These are phyloP conservation scores for Paraconiothyrium sp. DNA, from an alignment of 2,329 filamentous ascomycete genomes.

Conservation along the genomic window DNA sequence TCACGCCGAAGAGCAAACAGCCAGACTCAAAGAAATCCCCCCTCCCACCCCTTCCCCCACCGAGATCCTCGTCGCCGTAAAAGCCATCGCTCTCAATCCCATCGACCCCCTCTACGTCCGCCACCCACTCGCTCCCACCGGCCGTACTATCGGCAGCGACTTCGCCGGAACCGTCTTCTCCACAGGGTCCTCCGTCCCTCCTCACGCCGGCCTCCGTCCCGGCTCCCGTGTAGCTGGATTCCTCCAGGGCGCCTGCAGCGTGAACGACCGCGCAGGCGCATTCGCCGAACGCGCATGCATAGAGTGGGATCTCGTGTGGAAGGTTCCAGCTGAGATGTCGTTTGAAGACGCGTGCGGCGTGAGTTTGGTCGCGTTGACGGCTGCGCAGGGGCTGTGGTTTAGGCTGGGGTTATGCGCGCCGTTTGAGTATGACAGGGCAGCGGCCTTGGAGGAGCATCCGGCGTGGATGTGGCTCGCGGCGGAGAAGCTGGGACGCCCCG, in stretches of 20 bases:
- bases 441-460: constrained; percentile 22
- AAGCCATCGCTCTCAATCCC: constrained; percentile 42
- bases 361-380: constrained; percentile 56
- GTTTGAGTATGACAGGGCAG: constrained; percentile 37
- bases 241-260: constrained; percentile 55
- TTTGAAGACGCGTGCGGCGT: constrained; percentile 53
- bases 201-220: constrained; percentile 18
- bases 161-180: constrained; percentile 51
- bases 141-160: constrained; percentile 53
- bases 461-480: constrained; percentile 13
- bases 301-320: constrained; percentile 52
- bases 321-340: constrained; percentile 42
- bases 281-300: constrained; percentile 56
- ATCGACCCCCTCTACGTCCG: constrained; percentile 48
- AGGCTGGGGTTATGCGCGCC: constrained; percentile 50
- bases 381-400: constrained; percentile 54
- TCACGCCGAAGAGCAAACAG: too few species aligned
- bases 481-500: not conserved
- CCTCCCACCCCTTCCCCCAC: not conserved
- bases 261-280: constrained; percentile 56
- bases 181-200: constrained; percentile 24
- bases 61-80: constrained; percentile 38
- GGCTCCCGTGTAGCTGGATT: constrained; percentile 54
- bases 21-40: too few species aligned
- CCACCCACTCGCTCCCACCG: constrained; percentile 46